Evolutionary conservation across 805 yeast genomes (phyloP), one percentile per base, ranked within the genome.

Genomic region (Lachancea cidri): DNA sequence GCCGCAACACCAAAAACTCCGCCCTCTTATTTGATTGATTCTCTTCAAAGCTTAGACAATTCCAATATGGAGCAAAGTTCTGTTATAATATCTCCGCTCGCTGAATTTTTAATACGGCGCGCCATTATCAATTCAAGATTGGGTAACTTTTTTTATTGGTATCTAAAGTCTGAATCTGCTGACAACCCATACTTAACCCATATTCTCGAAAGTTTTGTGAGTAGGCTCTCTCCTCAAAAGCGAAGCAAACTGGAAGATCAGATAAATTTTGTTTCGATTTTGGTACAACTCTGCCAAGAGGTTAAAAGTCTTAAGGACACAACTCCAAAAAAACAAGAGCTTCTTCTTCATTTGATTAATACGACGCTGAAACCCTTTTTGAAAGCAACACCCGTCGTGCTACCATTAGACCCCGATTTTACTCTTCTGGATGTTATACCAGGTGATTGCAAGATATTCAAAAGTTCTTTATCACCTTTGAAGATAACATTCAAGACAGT

Each of bases 71-170:
- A 47, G 2, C 55, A 53, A 17, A 42, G 50, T 36, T 46, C 62
- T 9, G 46, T 61, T 35, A 50, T 58, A 5, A 52, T 68, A 13
- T 80, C 91, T 0, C 87, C 89, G 0, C 64, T 84, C 38, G 85
- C 86, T 1, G 76, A 77, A 39, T 88, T 91, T 55, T 66, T 93
- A 31, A 81, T 89, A 32, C 79, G 79, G 19, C 71, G 91, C 35
- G 80, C 95, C 0, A 68, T 81, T 1, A 66, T 73, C 15, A 84
- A 83, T 55, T 73, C 75, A 16, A 68, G 74, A 15, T 67, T 94
- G 31, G 93, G 95, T 0, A 88, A 81, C 55, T 86, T 76, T 55
- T 78, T 94, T 46, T 89, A 86, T 60, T 93, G 98, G 98, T 86
- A 83, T 57, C 74, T 93, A 38, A 82, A 81, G 48, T 95, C 94